phyloP scores from a whole-genome alignment of 345 rosid genomes.

The Erucastrum elatum region DNA sequence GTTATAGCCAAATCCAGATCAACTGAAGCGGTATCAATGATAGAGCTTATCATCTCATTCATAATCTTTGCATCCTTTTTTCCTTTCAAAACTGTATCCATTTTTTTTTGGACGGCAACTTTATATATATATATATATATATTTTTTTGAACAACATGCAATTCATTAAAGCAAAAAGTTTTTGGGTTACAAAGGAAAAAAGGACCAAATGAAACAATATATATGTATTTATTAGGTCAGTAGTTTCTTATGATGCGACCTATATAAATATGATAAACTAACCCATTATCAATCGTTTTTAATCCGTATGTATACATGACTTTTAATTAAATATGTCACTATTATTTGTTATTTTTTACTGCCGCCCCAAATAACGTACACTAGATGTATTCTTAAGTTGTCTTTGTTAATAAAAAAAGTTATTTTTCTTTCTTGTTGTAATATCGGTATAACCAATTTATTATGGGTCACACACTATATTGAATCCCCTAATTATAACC shows the following conservation, averaged over 20 bases:
- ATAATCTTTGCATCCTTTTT: neutral
- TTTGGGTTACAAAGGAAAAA: too few species aligned
- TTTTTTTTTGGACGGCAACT: neutral
- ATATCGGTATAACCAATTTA: neutral
- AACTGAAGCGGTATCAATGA: neutral
- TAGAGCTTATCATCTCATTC: neutral
- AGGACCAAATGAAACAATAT: too few species aligned
- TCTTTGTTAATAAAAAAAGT: neutral
- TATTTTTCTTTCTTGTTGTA: neutral
- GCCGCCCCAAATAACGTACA: slow-evolving; percentile 15
- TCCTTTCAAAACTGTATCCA: neutral
- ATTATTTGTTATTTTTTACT: slow-evolving; percentile 2
- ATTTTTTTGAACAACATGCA: too few species aligned
- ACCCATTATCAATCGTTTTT: neutral
- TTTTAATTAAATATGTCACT: neutral
- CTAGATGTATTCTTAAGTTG: neutral
- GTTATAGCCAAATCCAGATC: neutral
- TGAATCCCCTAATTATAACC: neutral
- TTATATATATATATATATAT: neutral
- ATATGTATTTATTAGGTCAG: too few species aligned
- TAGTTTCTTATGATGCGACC: slow-evolving; percentile 6
- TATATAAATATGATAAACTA: neutral
- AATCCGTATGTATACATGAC: neutral
- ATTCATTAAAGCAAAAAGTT: too few species aligned
- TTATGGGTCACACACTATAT: neutral